Evolutionary conservation across 2,329 filamentous ascomycete species (phyloP).

Genomic region (Apiospora marii): DNA sequence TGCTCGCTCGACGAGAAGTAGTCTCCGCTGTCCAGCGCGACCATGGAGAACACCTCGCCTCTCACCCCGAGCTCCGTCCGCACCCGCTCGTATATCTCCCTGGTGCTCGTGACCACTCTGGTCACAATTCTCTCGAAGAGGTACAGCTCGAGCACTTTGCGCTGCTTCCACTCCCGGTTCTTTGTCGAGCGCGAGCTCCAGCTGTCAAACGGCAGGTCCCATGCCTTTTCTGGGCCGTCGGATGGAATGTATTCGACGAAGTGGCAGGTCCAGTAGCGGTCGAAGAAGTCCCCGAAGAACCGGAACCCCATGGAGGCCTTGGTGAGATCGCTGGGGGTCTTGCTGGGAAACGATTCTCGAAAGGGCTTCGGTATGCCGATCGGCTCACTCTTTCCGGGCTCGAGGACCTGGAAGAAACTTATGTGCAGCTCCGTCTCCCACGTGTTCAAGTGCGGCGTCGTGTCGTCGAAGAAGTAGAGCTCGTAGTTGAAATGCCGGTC

Average conservation of each 20-base stretch:
- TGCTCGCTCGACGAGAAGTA: slow-evolving; percentile 26
- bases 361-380: no score
- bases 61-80: slow-evolving; percentile 10
- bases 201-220: neutral
- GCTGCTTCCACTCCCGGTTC: slow-evolving; percentile 33
- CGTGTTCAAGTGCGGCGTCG: slow-evolving; percentile 33
- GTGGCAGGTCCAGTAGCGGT: slow-evolving; percentile 44
- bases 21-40: slow-evolving; percentile 22
- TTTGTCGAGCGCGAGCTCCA: neutral
- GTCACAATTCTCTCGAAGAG: slow-evolving; percentile 33
- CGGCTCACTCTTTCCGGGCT: no score
- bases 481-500: slow-evolving; percentile 33
- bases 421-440: slow-evolving; percentile 44
- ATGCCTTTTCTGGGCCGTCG: neutral
- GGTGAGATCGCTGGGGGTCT: no score
- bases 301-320: slow-evolving; percentile 37
- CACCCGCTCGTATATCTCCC: slow-evolving; percentile 20
- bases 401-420: slow-evolving; percentile 37
- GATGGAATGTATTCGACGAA: slow-evolving; percentile 32
- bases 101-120: slow-evolving; percentile 22
- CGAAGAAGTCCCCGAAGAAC: slow-evolving; percentile 43
- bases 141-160: slow-evolving; percentile 41
- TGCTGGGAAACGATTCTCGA: no score
- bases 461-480: slow-evolving; percentile 38
- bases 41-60: neutral